Conservation (phyloP, 73 alveolate genomes). For the Tetrahymena borealis region DNA sequence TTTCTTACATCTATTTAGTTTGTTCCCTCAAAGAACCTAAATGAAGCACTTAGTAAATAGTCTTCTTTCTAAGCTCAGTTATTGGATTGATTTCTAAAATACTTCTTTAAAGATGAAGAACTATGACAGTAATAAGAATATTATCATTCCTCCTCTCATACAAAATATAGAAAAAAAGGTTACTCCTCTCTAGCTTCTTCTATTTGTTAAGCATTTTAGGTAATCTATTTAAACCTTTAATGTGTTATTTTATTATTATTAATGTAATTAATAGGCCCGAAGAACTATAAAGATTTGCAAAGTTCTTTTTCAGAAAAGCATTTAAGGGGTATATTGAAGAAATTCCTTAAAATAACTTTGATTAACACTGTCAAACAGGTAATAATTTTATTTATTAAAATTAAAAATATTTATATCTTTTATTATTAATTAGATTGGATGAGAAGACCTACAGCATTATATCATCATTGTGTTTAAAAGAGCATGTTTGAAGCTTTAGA, state of each 20-base stretch:
- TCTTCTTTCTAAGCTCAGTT: not conserved
- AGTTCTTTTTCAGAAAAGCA: not conserved
- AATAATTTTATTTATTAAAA: not conserved
- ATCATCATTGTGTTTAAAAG: not conserved
- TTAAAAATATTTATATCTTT: not conserved
- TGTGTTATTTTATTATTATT: not conserved
- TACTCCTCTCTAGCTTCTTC: not conserved
- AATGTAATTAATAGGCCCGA: not conserved
- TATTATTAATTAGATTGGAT: not conserved
- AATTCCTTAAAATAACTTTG: not conserved
- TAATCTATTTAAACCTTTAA: not conserved
- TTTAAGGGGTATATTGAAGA: not conserved
- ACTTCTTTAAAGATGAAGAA: not conserved
- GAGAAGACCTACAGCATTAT: not conserved
- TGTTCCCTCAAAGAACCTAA: not conserved
- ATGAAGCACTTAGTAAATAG: not conserved
- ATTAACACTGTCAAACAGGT: not conserved
- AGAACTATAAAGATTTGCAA: not conserved
- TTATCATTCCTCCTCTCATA: not conserved
- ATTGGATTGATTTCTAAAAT: not conserved
- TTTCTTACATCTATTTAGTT: not conserved
- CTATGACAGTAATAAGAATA: not conserved
- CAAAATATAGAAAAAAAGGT: not conserved
- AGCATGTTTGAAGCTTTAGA: not conserved
- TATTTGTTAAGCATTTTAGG: not conserved